Percentiles rank a stretch among this genome's conserved stretches.
These are phyloP conservation scores for Thraustotheca clavata DNA, from an alignment of 352 stramenopile species.

Conservation along the genomic window DNA sequence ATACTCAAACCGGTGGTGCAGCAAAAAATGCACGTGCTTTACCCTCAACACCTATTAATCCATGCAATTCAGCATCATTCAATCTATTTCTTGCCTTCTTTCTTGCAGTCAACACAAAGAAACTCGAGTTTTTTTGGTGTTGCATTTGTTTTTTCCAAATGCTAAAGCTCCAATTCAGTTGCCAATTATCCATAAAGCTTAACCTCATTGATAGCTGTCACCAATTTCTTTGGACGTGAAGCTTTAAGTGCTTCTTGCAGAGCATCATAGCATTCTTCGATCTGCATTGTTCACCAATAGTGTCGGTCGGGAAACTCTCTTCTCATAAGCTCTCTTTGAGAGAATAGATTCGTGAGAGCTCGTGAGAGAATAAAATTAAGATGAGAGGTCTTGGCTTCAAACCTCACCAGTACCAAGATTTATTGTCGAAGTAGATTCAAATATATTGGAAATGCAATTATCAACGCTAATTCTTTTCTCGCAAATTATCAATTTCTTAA, in stretches of 20 bases:
- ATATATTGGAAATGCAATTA: no score
- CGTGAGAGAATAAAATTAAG: no score
- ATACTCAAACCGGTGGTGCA: conserved; percentile 38
- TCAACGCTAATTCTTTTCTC: no score
- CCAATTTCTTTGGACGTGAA: conserved; percentile 50
- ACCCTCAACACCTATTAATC: conserved; percentile 47
- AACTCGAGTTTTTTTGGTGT: conserved; percentile 45
- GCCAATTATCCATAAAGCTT: background rate
- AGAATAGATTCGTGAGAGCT: no score
- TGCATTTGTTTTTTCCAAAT: conserved; percentile 34
- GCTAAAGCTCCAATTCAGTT: conserved; percentile 25
- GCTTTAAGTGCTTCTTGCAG: conserved; percentile 66
- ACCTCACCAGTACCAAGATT: no score
- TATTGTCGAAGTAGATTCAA: no score
- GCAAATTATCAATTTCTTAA: no score
- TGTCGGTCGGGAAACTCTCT: no score
- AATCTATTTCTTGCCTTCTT: conserved; percentile 34
- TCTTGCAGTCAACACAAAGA: conserved; percentile 63
- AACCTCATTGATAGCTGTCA: conserved; percentile 39
- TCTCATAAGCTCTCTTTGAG: no score
- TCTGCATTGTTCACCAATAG: conserved; percentile 37
- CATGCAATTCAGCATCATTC: background rate
- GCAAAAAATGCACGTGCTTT: conserved; percentile 77
- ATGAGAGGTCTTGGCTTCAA: no score
- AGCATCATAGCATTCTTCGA: conserved; percentile 71